A percentile compares a stretch with the other conserved stretches of the same genome.
phyloP scores from a whole-genome alignment of 164 flowering plant species.

The Dillenia turbinata region DNA sequence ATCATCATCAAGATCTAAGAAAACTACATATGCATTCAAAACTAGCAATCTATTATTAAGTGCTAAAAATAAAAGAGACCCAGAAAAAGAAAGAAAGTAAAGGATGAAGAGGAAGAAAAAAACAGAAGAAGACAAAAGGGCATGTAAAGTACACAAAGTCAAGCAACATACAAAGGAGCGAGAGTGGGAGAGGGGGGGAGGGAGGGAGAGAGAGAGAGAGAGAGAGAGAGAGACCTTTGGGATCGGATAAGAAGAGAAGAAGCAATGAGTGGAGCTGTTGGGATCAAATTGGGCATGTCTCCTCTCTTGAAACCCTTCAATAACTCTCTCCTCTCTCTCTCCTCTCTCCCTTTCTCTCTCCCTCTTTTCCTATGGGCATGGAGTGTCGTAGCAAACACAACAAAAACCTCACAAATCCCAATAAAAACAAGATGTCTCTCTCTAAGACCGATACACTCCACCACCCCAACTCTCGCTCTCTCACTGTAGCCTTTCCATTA shows the following conservation, averaged over 20 bases:
- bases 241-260: constrained; percentile 32
- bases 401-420: not conserved
- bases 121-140: not conserved
- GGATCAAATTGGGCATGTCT: constrained; percentile 49
- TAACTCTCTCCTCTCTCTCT: constrained; percentile 2
- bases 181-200: constrained; percentile 9
- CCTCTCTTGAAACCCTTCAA: constrained; percentile 29
- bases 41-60: no score
- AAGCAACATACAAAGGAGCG: not conserved
- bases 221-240: constrained; percentile 34
- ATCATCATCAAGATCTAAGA: no score
- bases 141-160: not conserved
- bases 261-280: constrained; percentile 35
- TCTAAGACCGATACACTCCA: no score
- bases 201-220: constrained; percentile 18
- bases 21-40: no score
- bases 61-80: not conserved
- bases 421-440: not conserved
- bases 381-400: not conserved
- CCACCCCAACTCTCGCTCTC: not conserved
- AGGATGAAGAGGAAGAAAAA: not conserved
- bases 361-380: not conserved
- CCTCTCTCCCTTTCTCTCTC: constrained; percentile 10
- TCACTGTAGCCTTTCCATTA: not conserved
- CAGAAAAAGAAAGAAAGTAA: not conserved